Base-by-base conservation (phyloP, 495 filamentous ascomycete genomes). In the Neurospora sp. region DNA sequence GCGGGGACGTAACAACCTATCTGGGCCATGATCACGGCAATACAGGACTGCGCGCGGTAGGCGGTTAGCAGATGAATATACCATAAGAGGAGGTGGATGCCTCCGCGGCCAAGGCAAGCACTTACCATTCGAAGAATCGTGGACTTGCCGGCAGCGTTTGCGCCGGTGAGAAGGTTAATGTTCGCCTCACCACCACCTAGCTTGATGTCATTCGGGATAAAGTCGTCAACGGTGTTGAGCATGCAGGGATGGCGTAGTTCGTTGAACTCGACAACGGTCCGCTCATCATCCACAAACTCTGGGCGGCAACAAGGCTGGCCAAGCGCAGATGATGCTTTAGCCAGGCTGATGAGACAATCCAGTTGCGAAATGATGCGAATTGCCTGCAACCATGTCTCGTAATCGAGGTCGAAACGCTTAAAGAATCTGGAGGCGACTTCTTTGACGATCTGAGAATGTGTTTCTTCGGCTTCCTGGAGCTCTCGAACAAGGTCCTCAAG, bases 21-120 rank as follows among this genome's bases (percentile, higher is more conserved):
- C 78, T 99, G 96, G n/a, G 96, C 96, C 90, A 99, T 94, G 78
- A 99, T 98, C 69, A 97, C 94, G 3, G 96, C 96, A 73, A 94
- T 90, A 79, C 96, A 99, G 41, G 94, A 83, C 84, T 86, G 71
- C 0, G 39, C 7, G 18, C 3, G 18, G n/a, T 20, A 61, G 6
- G 1, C 37, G 12, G 74, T 80, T 74, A 80, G 81, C 41, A 71
- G 39, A 40, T 22, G 39, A 4, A 73, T 27, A 68, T n/a, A 74
- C 40, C 75, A 71, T 20, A 53, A n/a, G 65, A 10, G 22, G 71
- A 71, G 53, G 9, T 31, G 53, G 37, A 35, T 47, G 22, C 12
- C 53, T 61, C 27, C 22, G 7, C 9, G 22, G 22, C 1, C 53
- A 27, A 53, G 45, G 20, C 20, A 53, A 22, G 40, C 39, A 81